Conservation (phyloP, 129 eudicot genomes). For the Saussurea involucrata region DNA sequence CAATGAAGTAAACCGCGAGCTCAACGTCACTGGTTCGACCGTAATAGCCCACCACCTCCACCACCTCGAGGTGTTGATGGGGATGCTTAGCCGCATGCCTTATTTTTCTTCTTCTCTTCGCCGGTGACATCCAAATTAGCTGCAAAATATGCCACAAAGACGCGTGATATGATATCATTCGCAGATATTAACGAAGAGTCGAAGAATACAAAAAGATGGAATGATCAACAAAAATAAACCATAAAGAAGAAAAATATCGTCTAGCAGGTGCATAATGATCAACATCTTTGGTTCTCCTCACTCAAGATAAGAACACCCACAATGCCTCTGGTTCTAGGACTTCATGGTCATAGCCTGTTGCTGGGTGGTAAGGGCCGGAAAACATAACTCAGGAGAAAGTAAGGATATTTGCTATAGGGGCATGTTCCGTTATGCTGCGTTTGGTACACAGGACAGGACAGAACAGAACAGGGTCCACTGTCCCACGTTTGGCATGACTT, state of each 20-base stretch:
- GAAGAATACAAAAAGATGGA: background rate
- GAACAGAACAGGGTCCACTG: no score
- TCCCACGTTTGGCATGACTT: no score
- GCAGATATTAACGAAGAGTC: background rate
- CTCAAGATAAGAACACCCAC: background rate
- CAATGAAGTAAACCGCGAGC: slow-evolving; percentile 44
- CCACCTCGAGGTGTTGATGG: slow-evolving; percentile 40
- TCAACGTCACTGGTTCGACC: slow-evolving; percentile 59
- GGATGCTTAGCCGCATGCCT: slow-evolving; percentile 32
- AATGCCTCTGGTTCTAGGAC: background rate
- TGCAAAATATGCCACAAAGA: slow-evolving; percentile 23
- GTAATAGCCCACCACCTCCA: slow-evolving; percentile 54
- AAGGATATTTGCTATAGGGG: no score
- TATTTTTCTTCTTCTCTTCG: slow-evolving; percentile 49
- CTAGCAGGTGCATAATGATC: background rate
- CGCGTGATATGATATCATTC: background rate
- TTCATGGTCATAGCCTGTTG: background rate
- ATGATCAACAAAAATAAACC: background rate
- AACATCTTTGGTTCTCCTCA: background rate
- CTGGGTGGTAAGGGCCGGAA: background rate
- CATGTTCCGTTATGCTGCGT: no score
- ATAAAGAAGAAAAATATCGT: background rate
- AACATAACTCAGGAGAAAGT: background rate
- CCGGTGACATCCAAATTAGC: slow-evolving; percentile 64
- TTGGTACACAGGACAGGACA: no score